phyloP scores from a whole-genome alignment of 176 grass and related monocot genomes.

The Pharus latifolius region DNA sequence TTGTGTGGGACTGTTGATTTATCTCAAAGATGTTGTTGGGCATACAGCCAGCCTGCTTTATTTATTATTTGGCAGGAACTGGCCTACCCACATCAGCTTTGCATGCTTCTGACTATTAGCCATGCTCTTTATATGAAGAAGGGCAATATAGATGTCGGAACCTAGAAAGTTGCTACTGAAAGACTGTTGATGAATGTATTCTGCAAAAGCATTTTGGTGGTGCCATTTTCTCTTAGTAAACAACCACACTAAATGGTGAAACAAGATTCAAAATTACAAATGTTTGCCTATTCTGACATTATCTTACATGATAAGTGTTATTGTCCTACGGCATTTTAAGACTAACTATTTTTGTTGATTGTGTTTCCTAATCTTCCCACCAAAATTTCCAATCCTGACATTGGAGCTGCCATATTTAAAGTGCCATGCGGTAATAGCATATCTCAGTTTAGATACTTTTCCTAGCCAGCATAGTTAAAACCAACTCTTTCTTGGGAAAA shows the following conservation, averaged over 20 bases:
- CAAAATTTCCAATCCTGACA: too few species aligned
- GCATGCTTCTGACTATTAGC: background rate
- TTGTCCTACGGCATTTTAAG: too few species aligned
- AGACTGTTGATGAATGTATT: background rate
- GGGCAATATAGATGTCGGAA: background rate
- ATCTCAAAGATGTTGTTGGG: slow-evolving; percentile 3
- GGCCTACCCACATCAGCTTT: slow-evolving; percentile 21
- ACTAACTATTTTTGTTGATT: too few species aligned
- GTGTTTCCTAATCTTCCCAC: too few species aligned
- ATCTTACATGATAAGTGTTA: too few species aligned
- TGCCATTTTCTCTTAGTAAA: background rate
- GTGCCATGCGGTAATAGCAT: too few species aligned
- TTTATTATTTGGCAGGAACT: slow-evolving; percentile 15
- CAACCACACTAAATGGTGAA: too few species aligned
- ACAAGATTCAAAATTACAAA: background rate
- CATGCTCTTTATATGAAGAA: background rate
- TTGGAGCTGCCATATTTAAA: too few species aligned
- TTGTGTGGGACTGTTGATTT: background rate
- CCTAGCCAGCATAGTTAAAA: too few species aligned
- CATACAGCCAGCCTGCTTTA: slow-evolving; percentile 9
- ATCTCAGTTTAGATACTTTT: too few species aligned
- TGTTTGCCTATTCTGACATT: background rate
- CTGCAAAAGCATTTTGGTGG: background rate
- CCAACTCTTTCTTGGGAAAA: too few species aligned
- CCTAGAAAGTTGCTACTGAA: background rate